Evolutionary conservation across 1,284 basidiomycete genomes (phyloP).

Genomic region (Tilletia caries): DNA sequence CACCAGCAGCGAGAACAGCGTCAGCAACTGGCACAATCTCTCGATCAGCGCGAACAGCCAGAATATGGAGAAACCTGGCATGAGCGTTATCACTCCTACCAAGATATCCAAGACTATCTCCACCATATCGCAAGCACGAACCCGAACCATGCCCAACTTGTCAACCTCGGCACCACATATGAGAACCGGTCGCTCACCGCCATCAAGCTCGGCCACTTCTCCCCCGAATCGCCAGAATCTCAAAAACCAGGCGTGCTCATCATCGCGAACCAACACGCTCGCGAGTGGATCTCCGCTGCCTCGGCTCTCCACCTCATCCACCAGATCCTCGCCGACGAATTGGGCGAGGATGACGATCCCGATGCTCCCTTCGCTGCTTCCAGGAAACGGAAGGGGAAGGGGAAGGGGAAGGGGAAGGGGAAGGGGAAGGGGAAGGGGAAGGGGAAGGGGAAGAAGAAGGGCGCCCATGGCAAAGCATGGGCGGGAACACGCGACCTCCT

Average conservation of each 20-base stretch:
- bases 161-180: slow-evolving; percentile 8
- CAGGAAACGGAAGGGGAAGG: neutral
- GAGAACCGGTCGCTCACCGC: slow-evolving; percentile 6
- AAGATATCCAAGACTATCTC: slow-evolving; percentile 6
- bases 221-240: neutral
- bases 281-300: slow-evolving; percentile 13
- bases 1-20: neutral
- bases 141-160: neutral
- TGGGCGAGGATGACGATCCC: neutral
- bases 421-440: neutral
- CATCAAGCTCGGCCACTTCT: slow-evolving; percentile 11
- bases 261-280: slow-evolving; percentile 11
- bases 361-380: neutral
- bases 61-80: neutral
- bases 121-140: neutral
- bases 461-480: slow-evolving; percentile 14
- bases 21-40: neutral
- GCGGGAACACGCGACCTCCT: slow-evolving; percentile 56
- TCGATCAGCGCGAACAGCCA: neutral
- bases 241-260: neutral
- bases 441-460: neutral
- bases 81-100: slow-evolving; percentile 7
- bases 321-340: neutral
- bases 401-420: neutral
- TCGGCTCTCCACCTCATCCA: slow-evolving; percentile 8